phyloP scores from a whole-genome alignment of 768 basidiomycete genomes.

The Hygrocybe coccinea region DNA sequence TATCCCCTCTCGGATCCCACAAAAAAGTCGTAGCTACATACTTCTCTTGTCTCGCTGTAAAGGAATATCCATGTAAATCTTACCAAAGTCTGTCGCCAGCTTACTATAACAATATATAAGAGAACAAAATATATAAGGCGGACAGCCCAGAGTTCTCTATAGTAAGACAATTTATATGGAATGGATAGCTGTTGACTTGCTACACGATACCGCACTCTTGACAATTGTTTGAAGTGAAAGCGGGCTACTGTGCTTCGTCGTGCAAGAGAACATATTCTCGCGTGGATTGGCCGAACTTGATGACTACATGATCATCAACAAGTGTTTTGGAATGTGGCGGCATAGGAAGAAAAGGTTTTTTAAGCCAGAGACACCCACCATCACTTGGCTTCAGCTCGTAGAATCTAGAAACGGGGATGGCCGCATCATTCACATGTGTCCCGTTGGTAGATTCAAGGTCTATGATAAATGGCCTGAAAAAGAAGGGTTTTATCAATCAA shows the following conservation, averaged over 20 bases:
- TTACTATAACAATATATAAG: too few relatives aligned
- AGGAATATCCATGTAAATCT: not conserved
- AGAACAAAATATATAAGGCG: too few relatives aligned
- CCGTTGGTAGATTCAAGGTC: constrained; percentile 99
- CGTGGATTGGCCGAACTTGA: constrained; percentile 78
- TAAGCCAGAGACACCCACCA: constrained; percentile 51
- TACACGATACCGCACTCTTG: too few relatives aligned
- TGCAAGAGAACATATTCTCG: constrained; percentile 84
- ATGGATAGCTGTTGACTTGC: too few relatives aligned
- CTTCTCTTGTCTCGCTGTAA: not conserved
- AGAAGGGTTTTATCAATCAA: not conserved
- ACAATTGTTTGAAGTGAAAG: too few relatives aligned
- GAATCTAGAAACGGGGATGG: constrained; percentile 80
- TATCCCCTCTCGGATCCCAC: too few relatives aligned
- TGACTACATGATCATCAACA: constrained; percentile 42
- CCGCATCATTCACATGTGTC: constrained; percentile 83
- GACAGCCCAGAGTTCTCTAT: too few relatives aligned
- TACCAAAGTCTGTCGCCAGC: too few relatives aligned
- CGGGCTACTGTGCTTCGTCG: constrained; percentile 54
- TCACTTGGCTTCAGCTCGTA: constrained; percentile 79
- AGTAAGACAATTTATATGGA: too few relatives aligned
- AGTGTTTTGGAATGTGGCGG: too few relatives aligned
- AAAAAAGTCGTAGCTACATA: not conserved
- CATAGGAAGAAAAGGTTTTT: too few relatives aligned
- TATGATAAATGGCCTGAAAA: constrained; percentile 83